Conservation (phyloP, 2,329 filamentous ascomycete species). For the Pestalotiopsis sp. region DNA sequence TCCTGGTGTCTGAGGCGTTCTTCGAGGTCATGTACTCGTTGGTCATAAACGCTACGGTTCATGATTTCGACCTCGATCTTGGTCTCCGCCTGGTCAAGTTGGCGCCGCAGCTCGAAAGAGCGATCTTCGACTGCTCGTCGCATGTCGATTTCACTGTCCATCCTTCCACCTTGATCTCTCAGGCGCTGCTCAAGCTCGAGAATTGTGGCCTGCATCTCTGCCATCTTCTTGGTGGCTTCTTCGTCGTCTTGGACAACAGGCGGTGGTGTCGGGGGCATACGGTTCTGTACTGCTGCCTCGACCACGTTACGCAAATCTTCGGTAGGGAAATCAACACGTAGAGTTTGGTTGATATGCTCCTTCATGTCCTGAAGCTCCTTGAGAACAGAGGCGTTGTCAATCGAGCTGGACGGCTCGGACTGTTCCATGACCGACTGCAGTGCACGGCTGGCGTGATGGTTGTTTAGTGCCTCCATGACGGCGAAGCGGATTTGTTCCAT, state of each 20-base stretch:
- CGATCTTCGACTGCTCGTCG: conserved; percentile 58
- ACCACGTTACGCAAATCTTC: conserved; percentile 65
- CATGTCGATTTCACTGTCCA: conserved; percentile 51
- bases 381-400: conserved; percentile 51
- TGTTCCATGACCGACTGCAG: conserved; percentile 32
- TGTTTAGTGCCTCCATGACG: conserved; percentile 73
- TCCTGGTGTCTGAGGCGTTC: conserved; percentile 68
- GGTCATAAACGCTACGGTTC: conserved; percentile 60
- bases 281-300: conserved; percentile 63
- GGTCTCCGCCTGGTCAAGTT: conserved; percentile 60
- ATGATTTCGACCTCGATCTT: conserved; percentile 64
- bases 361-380: conserved; percentile 44
- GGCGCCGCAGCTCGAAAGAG: conserved; percentile 54
- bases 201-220: conserved; percentile 63
- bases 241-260: conserved; percentile 50
- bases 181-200: conserved; percentile 35
- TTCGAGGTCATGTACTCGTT: conserved; percentile 71
- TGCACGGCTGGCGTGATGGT: conserved; percentile 50
- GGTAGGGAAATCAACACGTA: conserved; percentile 46
- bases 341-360: conserved; percentile 50
- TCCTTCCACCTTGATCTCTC: conserved; percentile 41
- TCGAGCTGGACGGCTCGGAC: conserved; percentile 28
- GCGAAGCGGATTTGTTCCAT: conserved; percentile 79
- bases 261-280: conserved; percentile 54
- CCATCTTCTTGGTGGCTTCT: conserved; percentile 54